A percentile compares a stretch with the other conserved stretches of the same genome.
Evolutionary conservation across 2,329 filamentous ascomycete genomes (phyloP).

Genomic region (Xylaria hypoxylon): DNA sequence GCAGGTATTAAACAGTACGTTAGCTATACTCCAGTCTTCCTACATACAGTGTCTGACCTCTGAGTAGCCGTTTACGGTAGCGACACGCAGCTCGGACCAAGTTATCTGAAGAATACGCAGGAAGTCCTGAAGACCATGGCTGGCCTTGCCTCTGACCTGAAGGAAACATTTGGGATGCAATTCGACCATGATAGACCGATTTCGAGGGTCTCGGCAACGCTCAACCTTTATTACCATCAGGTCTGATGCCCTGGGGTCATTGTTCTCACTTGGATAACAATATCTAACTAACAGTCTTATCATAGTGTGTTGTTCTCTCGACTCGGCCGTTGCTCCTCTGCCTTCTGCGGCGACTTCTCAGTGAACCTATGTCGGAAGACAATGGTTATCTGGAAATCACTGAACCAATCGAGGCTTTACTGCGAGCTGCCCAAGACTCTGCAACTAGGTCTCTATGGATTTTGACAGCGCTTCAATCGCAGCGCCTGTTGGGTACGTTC

Average conservation of each 20-base stretch:
- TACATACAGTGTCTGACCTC: neutral
- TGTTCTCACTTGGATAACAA: neutral
- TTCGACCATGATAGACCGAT: slow-evolving; percentile 23
- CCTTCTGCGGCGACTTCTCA: slow-evolving; percentile 12
- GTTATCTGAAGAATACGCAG: slow-evolving; percentile 13
- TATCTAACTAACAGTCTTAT: neutral
- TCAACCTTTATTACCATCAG: slow-evolving; percentile 28
- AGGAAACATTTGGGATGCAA: slow-evolving; percentile 18
- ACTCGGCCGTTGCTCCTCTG: slow-evolving; percentile 20
- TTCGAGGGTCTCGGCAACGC: slow-evolving; percentile 20
- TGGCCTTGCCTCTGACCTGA: slow-evolving; percentile 12
- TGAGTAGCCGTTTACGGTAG: slow-evolving; percentile 19
- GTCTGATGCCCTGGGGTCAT: neutral
- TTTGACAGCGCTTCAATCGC: slow-evolving; percentile 18
- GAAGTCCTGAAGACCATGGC: slow-evolving; percentile 22
- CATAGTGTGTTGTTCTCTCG: slow-evolving; percentile 19
- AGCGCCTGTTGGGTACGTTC: slow-evolving; percentile 15
- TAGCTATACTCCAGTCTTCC: neutral
- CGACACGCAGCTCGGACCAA: slow-evolving; percentile 15
- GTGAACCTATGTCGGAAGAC: neutral
- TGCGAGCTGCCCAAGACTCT: slow-evolving; percentile 24
- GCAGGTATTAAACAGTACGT: slow-evolving; percentile 18
- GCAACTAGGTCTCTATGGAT: slow-evolving; percentile 19
- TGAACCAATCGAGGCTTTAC: slow-evolving; percentile 19
- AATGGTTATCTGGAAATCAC: slow-evolving; percentile 6